Base-by-base conservation (phyloP, 371 early-diverging fungal species). In the Apophysomyces variabilis region DNA sequence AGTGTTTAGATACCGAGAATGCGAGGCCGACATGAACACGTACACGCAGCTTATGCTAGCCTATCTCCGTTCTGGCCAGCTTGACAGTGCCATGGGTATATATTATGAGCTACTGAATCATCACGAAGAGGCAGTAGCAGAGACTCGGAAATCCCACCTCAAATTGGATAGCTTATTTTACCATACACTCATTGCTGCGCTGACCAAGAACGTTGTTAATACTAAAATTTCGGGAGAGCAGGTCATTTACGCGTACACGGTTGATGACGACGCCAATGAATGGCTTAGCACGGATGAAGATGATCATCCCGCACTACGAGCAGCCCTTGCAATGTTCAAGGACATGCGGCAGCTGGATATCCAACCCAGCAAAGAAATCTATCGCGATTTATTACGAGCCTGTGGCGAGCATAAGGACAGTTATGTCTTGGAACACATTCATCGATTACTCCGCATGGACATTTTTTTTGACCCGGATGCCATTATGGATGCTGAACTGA, bases 321-420 rank as follows among this genome's bases (percentile, higher is more conserved):
- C 71, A 9, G 78, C 78, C 0, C 45, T 78, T 43, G 43, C 44
- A 0, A 32, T 78, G 38, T 75, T 78, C 26, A 65, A 73, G 13
- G 78, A 78, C 54, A 78, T 78, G 78, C 62, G 78, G 35, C 61
- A 66, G 2, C 35, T 72, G 3, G 66, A 60, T 12, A 72, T 77
- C 3, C 72, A 68, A 54, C 74, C 78, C 5, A 70, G 70, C 5
- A 44, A 37, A 5, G 67, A 77, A 45, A 70, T 61, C 13, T 77
- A 77, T 13, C 72, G 72, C 0, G 62, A 75, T 12, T 62, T 77
- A 57, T 54, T 77, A 7, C 67, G 70, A 58, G 75, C 73, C 4
- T 69, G 69, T 35, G 74, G 74, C 45, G 67, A 70, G 14, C 66
- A 74, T 13, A 43, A 62, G 7, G 73, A 78, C 32, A 47, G 32